phyloP scores from a whole-genome alignment of 345 rosid genomes.

The Orychophragmus violaceus region DNA sequence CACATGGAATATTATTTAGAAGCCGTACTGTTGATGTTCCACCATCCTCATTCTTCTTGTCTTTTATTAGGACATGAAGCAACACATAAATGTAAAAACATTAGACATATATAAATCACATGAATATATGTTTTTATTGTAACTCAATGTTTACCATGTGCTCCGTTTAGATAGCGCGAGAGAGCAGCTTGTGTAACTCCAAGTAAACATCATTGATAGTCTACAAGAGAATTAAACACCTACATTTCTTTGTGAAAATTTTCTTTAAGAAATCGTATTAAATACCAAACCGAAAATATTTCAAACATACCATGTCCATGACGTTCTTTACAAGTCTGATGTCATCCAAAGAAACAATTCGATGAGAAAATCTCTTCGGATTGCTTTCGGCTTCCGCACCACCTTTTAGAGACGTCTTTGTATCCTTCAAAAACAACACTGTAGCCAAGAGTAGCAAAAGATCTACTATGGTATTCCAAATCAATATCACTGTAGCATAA shows the following conservation, averaged over 20 bases:
- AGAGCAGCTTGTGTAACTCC: slow-evolving; percentile 64
- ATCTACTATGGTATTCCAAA: slow-evolving; percentile 50
- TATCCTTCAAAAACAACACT: slow-evolving; percentile 33
- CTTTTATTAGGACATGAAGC: neutral
- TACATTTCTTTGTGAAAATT: neutral
- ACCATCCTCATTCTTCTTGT: slow-evolving; percentile 3
- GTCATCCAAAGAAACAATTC: slow-evolving; percentile 39
- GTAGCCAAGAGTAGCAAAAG: slow-evolving; percentile 34
- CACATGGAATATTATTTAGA: slow-evolving; percentile 9
- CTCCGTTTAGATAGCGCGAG: slow-evolving; percentile 41
- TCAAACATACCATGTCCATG: neutral
- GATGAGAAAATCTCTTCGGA: slow-evolving; percentile 31
- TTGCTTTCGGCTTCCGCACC: neutral
- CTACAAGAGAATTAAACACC: slow-evolving; percentile 26
- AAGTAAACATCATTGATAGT: slow-evolving; percentile 63
- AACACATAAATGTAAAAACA: neutral
- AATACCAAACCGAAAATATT: neutral
- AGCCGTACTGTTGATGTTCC: neutral
- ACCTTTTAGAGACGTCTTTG: slow-evolving; percentile 39
- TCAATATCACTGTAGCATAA: slow-evolving; percentile 27
- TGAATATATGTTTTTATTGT: neutral
- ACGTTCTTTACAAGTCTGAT: slow-evolving; percentile 14
- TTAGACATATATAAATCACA: neutral
- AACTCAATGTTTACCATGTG: slow-evolving; percentile 26
- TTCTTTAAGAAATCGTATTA: neutral